Conservation (phyloP, 2,329 filamentous ascomycete genomes). For the Stagonosporopsis tanaceti region DNA sequence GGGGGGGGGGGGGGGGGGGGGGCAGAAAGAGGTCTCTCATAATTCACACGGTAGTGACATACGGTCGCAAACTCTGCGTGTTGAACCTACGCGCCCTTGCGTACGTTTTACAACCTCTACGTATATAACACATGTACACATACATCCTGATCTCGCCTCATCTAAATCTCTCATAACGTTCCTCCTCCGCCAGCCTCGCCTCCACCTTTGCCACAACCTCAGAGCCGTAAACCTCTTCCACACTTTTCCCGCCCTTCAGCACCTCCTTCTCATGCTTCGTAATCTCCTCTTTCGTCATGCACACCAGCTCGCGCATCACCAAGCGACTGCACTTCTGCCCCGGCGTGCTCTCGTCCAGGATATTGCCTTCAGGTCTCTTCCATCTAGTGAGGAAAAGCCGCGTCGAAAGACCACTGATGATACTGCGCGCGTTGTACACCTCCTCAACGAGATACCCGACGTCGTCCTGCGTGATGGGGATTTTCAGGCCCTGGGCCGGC, state of each 20-base stretch:
- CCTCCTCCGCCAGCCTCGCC: conserved; percentile 72
- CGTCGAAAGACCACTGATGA: conserved; percentile 81
- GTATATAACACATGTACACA: neutral
- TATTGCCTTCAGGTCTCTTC: conserved; percentile 69
- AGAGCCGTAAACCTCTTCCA: conserved; percentile 77
- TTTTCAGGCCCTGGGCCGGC: conserved; percentile 74
- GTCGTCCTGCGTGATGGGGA: conserved; percentile 80
- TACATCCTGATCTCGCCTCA: conserved; percentile 26
- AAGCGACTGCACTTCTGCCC: conserved; percentile 81
- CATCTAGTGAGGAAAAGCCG: conserved; percentile 83
- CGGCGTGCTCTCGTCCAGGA: conserved; percentile 71
- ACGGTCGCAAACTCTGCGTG: no score
- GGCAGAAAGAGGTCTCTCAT: no score
- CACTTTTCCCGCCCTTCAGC: conserved; percentile 70
- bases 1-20: no score
- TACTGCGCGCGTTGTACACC: conserved; percentile 83
- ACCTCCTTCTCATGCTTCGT: conserved; percentile 79
- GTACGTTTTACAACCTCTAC: neutral
- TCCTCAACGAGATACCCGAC: conserved; percentile 91
- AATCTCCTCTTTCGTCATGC: conserved; percentile 93
- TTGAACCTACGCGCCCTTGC: no score
- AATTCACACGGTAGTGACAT: no score
- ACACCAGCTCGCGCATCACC: conserved; percentile 75
- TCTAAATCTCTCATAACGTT: conserved; percentile 60
- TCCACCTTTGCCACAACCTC: conserved; percentile 74